phyloP scores from a whole-genome alignment of 1,139 yeast species.

The Tardiomyces digboiensis region DNA sequence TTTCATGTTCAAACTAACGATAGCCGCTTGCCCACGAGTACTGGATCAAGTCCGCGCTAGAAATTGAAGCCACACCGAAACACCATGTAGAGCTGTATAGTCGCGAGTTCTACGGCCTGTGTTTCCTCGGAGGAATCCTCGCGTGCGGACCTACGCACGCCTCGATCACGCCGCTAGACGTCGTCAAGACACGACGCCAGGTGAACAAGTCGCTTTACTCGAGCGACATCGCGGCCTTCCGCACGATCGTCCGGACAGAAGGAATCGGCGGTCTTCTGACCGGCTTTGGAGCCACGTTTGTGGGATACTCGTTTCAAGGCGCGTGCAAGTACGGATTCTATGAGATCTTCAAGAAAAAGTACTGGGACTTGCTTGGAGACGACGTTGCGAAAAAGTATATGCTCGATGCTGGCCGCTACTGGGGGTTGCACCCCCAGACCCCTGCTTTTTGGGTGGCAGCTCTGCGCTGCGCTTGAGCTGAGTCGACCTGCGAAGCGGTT shows the following conservation, averaged over 20 bases:
- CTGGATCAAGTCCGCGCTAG: neutral
- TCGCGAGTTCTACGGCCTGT: constrained; percentile 67
- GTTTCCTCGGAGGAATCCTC: constrained; percentile 79
- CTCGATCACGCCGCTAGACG: constrained; percentile 82
- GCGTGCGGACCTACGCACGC: constrained; percentile 98
- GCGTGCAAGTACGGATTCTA: constrained; percentile 96
- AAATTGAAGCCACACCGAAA: neutral
- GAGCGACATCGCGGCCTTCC: constrained; percentile 74
- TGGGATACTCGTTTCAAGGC: constrained; percentile 91
- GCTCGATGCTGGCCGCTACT: too few relatives aligned
- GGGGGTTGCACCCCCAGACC: too few relatives aligned
- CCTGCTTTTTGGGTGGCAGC: too few relatives aligned
- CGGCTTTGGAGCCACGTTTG: constrained; percentile 83
- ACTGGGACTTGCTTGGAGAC: constrained; percentile 59
- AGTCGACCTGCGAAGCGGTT: too few relatives aligned
- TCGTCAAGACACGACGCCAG: constrained; percentile 89
- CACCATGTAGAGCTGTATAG: constrained; percentile 45
- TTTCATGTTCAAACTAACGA: too few relatives aligned
- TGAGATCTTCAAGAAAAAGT: constrained; percentile 76
- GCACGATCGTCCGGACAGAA: constrained; percentile 55
- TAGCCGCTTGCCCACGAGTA: neutral
- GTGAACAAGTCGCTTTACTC: constrained; percentile 64
- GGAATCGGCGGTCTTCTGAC: constrained; percentile 71
- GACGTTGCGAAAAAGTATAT: constrained; percentile 40
- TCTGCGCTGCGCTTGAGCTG: too few relatives aligned